Evolutionary conservation across 371 early-diverging fungal genomes (phyloP).

Genomic region (Mucor indicus): DNA sequence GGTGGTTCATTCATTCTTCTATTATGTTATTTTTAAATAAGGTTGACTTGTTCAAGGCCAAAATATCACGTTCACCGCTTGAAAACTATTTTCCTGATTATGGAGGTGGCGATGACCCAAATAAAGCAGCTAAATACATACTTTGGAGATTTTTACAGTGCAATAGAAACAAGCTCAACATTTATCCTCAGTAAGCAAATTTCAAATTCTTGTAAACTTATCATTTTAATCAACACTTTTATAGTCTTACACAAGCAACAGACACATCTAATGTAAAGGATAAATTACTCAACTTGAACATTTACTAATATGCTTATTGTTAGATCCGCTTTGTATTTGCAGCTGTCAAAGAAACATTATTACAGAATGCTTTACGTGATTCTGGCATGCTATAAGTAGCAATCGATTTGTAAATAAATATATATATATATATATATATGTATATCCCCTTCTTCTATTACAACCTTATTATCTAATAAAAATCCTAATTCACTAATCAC

Average conservation of each 20-base stretch:
- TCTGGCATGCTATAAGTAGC: constrained; percentile 60
- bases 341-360: constrained; percentile 76
- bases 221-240: too few species aligned
- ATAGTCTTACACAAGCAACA: constrained; percentile 76
- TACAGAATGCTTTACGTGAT: constrained; percentile 71
- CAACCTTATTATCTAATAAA: neutral
- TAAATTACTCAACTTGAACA: too few species aligned
- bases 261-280: constrained; percentile 78
- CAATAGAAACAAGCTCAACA: constrained; percentile 70
- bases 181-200: constrained; percentile 75
- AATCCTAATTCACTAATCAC: too few species aligned
- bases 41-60: constrained; percentile 75
- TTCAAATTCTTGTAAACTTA: constrained; percentile 31
- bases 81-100: constrained; percentile 62
- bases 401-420: neutral
- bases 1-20: constrained; percentile 74
- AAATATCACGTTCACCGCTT: constrained; percentile 64
- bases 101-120: constrained; percentile 49
- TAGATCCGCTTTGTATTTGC: constrained; percentile 70
- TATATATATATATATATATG: too few species aligned
- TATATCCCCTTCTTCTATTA: neutral
- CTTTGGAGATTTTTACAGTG: constrained; percentile 76
- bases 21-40: constrained; percentile 86
- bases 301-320: neutral
- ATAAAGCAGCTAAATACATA: constrained; percentile 80